These are phyloP conservation scores for Pseudocercospora musae DNA, from an alignment of 2,329 filamentous ascomycete species.

Conservation along the genomic window DNA sequence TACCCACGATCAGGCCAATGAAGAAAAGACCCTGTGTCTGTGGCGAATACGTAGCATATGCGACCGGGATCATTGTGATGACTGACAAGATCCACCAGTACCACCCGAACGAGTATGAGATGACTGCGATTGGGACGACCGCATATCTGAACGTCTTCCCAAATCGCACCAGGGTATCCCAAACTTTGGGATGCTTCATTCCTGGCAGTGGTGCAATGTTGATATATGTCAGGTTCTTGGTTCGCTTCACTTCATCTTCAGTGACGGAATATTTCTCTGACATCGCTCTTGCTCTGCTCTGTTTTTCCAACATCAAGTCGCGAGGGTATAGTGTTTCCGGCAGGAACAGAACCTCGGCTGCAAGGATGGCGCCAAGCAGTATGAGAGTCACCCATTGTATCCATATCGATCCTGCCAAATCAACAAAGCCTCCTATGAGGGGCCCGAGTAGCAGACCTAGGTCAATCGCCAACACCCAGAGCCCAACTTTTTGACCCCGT, in stretches of 20 bases:
- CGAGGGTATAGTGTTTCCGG: constrained; percentile 21
- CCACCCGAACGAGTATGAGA: constrained; percentile 17
- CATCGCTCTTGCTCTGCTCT: not conserved
- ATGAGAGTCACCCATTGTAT: constrained; percentile 22
- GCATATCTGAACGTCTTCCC: constrained; percentile 17
- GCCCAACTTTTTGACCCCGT: constrained; percentile 19
- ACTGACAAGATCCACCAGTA: constrained; percentile 22
- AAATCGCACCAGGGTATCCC: constrained; percentile 18
- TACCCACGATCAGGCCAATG: constrained; percentile 21
- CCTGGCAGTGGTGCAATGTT: constrained; percentile 16
- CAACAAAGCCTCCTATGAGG: constrained; percentile 18
- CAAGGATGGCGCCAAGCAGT: constrained; percentile 14
- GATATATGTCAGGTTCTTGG: constrained; percentile 14
- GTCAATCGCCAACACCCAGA: constrained; percentile 22
- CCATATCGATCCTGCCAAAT: constrained; percentile 16
- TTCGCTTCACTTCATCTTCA: constrained; percentile 11
- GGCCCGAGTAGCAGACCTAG: constrained; percentile 18
- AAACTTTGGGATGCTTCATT: constrained; percentile 19
- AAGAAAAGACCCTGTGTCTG: constrained; percentile 19
- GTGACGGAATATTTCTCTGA: constrained; percentile 6
- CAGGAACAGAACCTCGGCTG: constrained; percentile 18
- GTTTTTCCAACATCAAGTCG: constrained; percentile 16
- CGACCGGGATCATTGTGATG: constrained; percentile 18
- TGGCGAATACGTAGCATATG: constrained; percentile 18
- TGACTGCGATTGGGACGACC: constrained; percentile 17